These are phyloP conservation scores for Dioscorea zingiberensis DNA, from an alignment of 106 monocot species.

Conservation along the genomic window DNA sequence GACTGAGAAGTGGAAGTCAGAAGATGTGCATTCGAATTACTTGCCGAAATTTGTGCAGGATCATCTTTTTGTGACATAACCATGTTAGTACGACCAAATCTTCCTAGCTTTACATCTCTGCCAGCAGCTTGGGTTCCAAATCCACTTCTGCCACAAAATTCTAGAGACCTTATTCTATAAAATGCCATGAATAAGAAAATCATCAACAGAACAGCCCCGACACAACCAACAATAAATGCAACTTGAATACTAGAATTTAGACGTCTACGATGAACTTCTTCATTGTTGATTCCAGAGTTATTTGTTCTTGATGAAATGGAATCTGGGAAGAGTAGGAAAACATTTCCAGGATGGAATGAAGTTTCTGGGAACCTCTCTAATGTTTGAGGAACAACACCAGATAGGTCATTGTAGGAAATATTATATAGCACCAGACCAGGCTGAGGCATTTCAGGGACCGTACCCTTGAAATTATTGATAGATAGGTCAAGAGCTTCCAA, in stretches of 20 bases:
- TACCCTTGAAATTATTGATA: slow-evolving; percentile 59
- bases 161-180: slow-evolving; percentile 56
- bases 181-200: slow-evolving; percentile 56
- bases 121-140: slow-evolving; percentile 33
- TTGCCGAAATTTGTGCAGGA: slow-evolving; percentile 40
- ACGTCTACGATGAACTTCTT: slow-evolving; percentile 11
- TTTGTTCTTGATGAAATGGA: slow-evolving; percentile 17
- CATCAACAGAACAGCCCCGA: slow-evolving; percentile 58
- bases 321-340: slow-evolving; percentile 28
- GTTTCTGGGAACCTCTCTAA: slow-evolving; percentile 45
- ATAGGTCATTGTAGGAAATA: slow-evolving; percentile 74
- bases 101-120: slow-evolving; percentile 51
- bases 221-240: slow-evolving; percentile 62
- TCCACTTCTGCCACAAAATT: slow-evolving; percentile 56
- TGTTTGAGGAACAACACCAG: slow-evolving; percentile 59
- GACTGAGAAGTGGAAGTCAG: slow-evolving; percentile 47
- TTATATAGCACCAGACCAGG: slow-evolving; percentile 43
- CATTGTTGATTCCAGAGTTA: slow-evolving; percentile 11
- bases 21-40: slow-evolving; percentile 74
- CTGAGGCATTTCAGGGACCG: slow-evolving; percentile 59
- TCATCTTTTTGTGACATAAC: slow-evolving; percentile 42
- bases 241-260: slow-evolving; percentile 40
- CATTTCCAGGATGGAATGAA: slow-evolving; percentile 86
- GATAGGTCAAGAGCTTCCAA: slow-evolving; percentile 78
- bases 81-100: slow-evolving; percentile 26